Conservation (phyloP, 106 monocot species). For the Alisma plantagoaquatica region DNA sequence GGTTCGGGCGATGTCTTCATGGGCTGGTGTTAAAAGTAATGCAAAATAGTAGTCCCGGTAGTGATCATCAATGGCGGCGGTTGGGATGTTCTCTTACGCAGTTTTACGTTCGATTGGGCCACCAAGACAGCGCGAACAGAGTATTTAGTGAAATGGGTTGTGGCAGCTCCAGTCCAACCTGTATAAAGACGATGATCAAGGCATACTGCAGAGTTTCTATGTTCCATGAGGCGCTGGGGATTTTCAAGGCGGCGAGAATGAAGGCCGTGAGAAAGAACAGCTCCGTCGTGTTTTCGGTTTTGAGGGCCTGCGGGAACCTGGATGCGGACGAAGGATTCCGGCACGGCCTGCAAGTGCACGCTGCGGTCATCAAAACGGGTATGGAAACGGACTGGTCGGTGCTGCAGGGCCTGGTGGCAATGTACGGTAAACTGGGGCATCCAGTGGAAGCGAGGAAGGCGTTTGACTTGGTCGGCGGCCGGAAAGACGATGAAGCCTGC, state of each 20-base stretch:
- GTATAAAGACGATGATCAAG: conserved; percentile 3
- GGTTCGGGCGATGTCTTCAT: conserved; percentile 50
- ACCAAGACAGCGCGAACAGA: conserved; percentile 4
- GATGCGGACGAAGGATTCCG: conserved; percentile 7
- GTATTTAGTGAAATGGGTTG: conserved; percentile 13
- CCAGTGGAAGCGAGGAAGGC: conserved; percentile 26
- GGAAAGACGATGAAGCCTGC: conserved; percentile 18
- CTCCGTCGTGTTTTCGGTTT: conserved; percentile 14
- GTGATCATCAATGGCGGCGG: not conserved
- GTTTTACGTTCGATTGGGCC: conserved; percentile 24
- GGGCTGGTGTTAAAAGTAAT: conserved; percentile 36
- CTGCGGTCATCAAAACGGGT: conserved; percentile 29
- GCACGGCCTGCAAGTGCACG: conserved; percentile 42
- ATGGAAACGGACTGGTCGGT: conserved; percentile 23
- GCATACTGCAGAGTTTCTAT: conserved; percentile 12
- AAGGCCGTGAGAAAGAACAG: conserved; percentile 13
- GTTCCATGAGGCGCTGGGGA: conserved; percentile 16
- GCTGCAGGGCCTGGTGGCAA: conserved; percentile 31
- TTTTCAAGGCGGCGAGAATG: conserved; percentile 32
- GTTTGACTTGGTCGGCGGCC: conserved; percentile 14
- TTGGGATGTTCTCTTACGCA: conserved; percentile 20
- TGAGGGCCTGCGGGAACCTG: conserved; percentile 29
- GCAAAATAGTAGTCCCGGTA: too few relatives aligned
- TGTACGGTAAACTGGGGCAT: conserved; percentile 41
- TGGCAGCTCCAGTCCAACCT: not conserved